phyloP scores from a whole-genome alignment of 352 stramenopile genomes.

The Globisporangium mamillatum region DNA sequence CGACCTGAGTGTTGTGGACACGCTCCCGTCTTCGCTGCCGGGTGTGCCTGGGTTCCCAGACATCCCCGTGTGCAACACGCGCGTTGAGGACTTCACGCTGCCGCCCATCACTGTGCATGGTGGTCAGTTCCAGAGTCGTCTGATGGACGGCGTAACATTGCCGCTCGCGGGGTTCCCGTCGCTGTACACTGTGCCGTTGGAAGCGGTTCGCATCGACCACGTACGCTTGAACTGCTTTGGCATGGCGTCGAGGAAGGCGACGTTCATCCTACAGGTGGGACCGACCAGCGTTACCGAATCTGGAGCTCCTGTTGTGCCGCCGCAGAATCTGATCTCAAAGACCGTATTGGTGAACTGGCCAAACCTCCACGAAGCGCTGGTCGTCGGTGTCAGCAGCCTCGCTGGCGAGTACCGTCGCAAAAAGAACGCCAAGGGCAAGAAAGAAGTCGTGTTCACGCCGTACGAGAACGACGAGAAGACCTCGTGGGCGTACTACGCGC shows the following conservation, averaged over 20 bases:
- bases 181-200: slow-evolving; percentile 58
- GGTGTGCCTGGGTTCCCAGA: slow-evolving; percentile 63
- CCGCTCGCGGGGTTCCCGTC: slow-evolving; percentile 78
- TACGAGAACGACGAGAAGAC: slow-evolving; percentile 57
- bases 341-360: slow-evolving; percentile 97
- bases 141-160: slow-evolving; percentile 72
- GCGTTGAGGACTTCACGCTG: slow-evolving; percentile 50
- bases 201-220: slow-evolving; percentile 53
- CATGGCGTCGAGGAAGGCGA: slow-evolving; percentile 78
- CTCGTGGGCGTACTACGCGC: slow-evolving; percentile 63
- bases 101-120: slow-evolving; percentile 39
- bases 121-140: slow-evolving; percentile 67
- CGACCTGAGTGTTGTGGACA: slow-evolving; percentile 73
- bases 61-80: slow-evolving; percentile 62
- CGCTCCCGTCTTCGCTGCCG: slow-evolving; percentile 61
- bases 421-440: slow-evolving; percentile 11
- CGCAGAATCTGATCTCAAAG: slow-evolving; percentile 49
- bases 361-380: slow-evolving; percentile 95
- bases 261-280: slow-evolving; percentile 64
- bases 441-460: slow-evolving; percentile 37
- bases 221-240: slow-evolving; percentile 95
- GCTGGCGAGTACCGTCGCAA: slow-evolving; percentile 61
- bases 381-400: slow-evolving; percentile 74
- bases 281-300: slow-evolving; percentile 22
- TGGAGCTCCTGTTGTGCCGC: slow-evolving; percentile 22